Base-by-base conservation (phyloP, 2,329 filamentous ascomycete species). In the Fusarium sp. region DNA sequence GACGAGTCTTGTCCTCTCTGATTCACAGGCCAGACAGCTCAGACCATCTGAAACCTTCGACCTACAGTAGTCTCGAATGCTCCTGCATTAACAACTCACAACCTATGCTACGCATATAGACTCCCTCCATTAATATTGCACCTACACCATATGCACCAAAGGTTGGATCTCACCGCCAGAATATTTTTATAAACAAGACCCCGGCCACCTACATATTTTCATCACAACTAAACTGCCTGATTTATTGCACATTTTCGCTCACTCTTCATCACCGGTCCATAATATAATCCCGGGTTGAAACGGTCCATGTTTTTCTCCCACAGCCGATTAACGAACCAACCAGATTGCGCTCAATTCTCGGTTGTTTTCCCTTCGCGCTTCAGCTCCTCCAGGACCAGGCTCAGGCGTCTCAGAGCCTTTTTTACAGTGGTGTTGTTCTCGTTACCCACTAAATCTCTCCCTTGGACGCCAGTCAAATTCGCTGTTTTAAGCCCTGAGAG, bases 391-490 rank as follows among this genome's bases (percentile, higher is more conserved):
- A 51, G 47, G 62, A 32, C 61, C 49, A 45, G 44, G 47, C 34
- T 32, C 20, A 66, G 51, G 20, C 58, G 64, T 67, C 65, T 57
- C 63, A 63, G 37, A 34, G 25, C 22, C 24, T 29, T 16, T 40
- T 37, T 48, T 54, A 47, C 62, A 61, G 62, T 45, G 52, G 55
- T 30, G 52, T 65, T 61, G 47, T 53, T 63, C 20, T 29, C 55
- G 46, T 53, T 70, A 68, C 58, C 68, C 69, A 71, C 73, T 72
- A 65, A 73, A 68, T 44, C 37, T 18, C 51, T 44, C 46, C 65
- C 49, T 61, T 57, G 29, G 48, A 27, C 70, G 41, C 52, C 46
- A 48, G 61, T 72, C 54, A 70, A 46, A 69, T 69, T 72, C 58
- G 61, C 58, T 61, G 59, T 66, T 51, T 67, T 37, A 60, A 65